Evolutionary conservation across 2,329 filamentous ascomycete species (phyloP), one percentile per base, ranked within the genome.

Genomic region (Macrophomina pseudophaseolina): DNA sequence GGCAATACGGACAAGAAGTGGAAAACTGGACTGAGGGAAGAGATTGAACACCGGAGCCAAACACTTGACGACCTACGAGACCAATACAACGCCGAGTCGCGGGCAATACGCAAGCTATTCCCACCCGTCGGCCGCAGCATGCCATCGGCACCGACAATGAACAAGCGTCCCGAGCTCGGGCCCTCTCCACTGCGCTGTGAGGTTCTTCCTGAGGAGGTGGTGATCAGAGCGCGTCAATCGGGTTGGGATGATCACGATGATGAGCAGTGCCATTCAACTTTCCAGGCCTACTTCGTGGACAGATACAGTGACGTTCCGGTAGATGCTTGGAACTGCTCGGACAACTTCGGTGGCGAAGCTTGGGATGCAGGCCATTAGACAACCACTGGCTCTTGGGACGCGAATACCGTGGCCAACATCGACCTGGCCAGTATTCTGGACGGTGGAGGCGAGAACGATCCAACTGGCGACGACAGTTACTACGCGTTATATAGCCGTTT

Each of bases 201-300:
- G 58, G 68, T 75, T 18, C 59, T 35, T 44, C 59, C 69, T 8
- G 72, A 74, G 32, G 72, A 74, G 48, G 67, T 74, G 4, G 44
- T 67, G 28, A 11, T 66, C 28, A n/a, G 18, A 66, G n/a, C 33
- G 52, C 30, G n/a, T 18, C 3, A 28, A 33, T 30, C 14, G 16
- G 44, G 5, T 8, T 32, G n/a, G 32, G 48, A 42, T 6, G 16
- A 48, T 9, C 38, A n/a, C 14, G 35, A 18, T 11, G 66, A 48
- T 2, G 18, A 33, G 23, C 12, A n/a, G 28, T n/a, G 46, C 7
- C 40, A 53, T 16, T 42, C 30, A 33, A 68, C 67, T 6, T 68
- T 68, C 38, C 67, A 67, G 35, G 54, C 67, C 9, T 68, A 65
- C 44, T 67, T 67, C 48, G 16, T 59, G 35, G 58, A 67, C 14